Evolutionary conservation across 108 stramenopile genomes (phyloP), one percentile per base, ranked within the genome.

Genomic region (Poteriospumella lacustris): DNA sequence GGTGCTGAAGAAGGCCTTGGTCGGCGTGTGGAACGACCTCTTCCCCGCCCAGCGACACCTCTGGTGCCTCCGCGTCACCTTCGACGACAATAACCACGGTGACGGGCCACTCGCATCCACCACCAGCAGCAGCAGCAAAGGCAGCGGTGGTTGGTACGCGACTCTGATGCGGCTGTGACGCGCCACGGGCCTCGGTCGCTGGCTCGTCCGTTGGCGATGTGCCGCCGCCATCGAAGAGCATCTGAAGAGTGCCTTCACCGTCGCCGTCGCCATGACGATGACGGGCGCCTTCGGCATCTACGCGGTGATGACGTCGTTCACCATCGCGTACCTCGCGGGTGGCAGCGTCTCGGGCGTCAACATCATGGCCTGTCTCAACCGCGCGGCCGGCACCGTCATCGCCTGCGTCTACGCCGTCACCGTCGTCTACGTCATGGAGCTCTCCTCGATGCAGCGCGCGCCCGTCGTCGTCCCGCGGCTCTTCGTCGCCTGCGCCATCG

Each of bases 251-350:
- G 15, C 60, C 31, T 64, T 64, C 3, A 31, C 24, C 33, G 60
- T 64, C 3, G 3, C 60, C 3, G 24, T 64, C 5, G 60, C 60
- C 9, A 64, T 64, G 60, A 31, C 29, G 9, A 64, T 64, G 3
- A 34, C 60, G 36, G 60, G 60, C 36, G 15, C 36, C 31, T 64
- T 12, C 36, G 60, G 60, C 15, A 64, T 64, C 15, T 64, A 64
- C 31, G 15, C 60, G 15, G 24, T 34, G 15, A 34, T 64, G 31
- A 19, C 60, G 31, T 19, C 60, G 31, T 64, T 64, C 31, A 64
- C 60, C 29, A 64, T 64, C 60, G 60, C 60, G 3, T 64, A 64
- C 31, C 60, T 64, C 9, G 60, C 60, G 3, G 60, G 60, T 5
- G 60, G 60, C 9, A 34, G 9, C 15, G 60, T 24, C 15, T 31